Evolutionary conservation across 1,284 basidiomycete genomes (phyloP).

Genomic region (Leccinum subrobustum): DNA sequence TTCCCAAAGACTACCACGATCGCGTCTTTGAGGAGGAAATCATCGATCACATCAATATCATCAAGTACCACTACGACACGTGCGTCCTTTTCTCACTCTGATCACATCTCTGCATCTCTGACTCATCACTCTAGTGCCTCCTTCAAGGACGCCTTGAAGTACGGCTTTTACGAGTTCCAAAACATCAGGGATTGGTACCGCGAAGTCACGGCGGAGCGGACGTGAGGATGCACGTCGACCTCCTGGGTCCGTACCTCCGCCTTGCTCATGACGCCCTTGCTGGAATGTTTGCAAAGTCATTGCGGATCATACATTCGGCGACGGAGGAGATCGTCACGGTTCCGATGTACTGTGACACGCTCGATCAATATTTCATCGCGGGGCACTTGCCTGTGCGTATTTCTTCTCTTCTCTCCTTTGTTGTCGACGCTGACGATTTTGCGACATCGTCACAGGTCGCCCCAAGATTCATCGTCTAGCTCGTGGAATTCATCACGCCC

Average conservation of each 20-base stretch:
- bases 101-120: background rate
- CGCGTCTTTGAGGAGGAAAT: slow-evolving; percentile 82
- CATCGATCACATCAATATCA: slow-evolving; percentile 79
- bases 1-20: slow-evolving; percentile 72
- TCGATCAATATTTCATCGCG: no score
- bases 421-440: no score
- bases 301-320: no score
- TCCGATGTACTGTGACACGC: no score
- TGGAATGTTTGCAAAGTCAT: no score
- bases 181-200: slow-evolving; percentile 95
- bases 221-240: slow-evolving; percentile 87
- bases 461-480: no score
- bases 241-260: slow-evolving; percentile 84
- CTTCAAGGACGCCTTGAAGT: slow-evolving; percentile 96
- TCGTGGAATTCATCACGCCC: no score
- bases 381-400: no score
- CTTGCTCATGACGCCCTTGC: slow-evolving; percentile 80
- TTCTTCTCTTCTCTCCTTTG: no score
- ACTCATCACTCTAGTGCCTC: slow-evolving; percentile 59
- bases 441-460: no score
- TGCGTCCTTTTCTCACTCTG: slow-evolving; percentile 41
- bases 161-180: slow-evolving; percentile 96
- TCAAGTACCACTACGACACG: slow-evolving; percentile 79
- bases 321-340: no score
- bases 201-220: slow-evolving; percentile 77